These are phyloP conservation scores for Scleromitrula shiraiana DNA, from an alignment of 2,329 filamentous ascomycete species.

Conservation along the genomic window DNA sequence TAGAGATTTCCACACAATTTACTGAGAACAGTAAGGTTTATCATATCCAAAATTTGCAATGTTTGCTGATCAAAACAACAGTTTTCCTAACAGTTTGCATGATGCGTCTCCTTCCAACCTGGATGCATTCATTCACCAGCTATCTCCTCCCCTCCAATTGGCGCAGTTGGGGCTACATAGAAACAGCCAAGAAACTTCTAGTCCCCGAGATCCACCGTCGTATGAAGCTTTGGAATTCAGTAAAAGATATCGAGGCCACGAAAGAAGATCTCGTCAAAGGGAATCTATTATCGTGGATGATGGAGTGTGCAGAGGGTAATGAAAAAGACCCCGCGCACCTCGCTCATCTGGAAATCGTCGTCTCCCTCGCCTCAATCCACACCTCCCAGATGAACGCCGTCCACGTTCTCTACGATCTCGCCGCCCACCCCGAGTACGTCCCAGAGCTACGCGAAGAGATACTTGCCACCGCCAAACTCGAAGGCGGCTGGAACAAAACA, in stretches of 20 bases:
- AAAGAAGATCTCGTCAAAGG: not conserved
- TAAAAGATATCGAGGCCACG: not conserved
- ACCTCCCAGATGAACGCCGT: conserved; percentile 24
- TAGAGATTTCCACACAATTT: conserved; percentile 2
- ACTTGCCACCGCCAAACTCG: not conserved
- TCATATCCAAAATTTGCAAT: too few species aligned
- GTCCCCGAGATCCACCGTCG: conserved; percentile 1
- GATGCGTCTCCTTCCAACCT: not conserved
- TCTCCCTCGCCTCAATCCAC: conserved; percentile 10
- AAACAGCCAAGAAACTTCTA: not conserved
- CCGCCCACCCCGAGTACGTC: conserved; percentile 9
- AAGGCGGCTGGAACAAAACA: conserved; percentile 1
- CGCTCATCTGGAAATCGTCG: not conserved
- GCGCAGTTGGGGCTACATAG: not conserved
- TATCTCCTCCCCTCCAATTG: not conserved
- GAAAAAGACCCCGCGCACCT: not conserved
- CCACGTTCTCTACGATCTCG: conserved; percentile 21
- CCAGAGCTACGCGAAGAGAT: conserved; percentile 26
- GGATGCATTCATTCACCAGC: not conserved
- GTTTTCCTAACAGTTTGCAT: not conserved
- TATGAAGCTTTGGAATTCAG: not conserved
- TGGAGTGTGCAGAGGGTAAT: not conserved
- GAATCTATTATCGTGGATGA: not conserved
- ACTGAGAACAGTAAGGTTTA: conserved; percentile 6
- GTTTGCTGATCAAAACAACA: not conserved